phyloP scores from a whole-genome alignment of 192 early-diverging fungal genomes.

The Mortierella hygrophila region DNA sequence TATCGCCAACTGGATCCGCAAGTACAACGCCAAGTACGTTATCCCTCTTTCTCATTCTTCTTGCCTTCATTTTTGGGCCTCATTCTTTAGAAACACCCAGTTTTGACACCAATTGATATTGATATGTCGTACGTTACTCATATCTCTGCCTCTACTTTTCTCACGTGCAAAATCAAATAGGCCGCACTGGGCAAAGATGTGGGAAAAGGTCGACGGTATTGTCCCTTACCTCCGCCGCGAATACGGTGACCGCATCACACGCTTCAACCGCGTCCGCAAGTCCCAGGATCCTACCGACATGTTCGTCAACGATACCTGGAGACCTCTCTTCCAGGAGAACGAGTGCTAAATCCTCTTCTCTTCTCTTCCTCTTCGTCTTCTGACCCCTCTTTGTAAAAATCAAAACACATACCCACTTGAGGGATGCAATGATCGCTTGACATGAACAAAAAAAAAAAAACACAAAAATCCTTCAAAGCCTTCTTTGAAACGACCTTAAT shows the following conservation, averaged over 20 bases:
- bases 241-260: conserved; percentile 16
- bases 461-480: neutral
- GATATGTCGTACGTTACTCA: neutral
- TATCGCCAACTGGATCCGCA: conserved; percentile 17
- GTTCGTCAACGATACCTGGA: conserved; percentile 52
- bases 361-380: neutral
- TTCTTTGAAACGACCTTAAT: neutral
- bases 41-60: neutral
- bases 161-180: neutral
- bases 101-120: no score
- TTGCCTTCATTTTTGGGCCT: neutral
- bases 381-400: neutral
- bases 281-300: conserved; percentile 49
- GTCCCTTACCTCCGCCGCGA: conserved; percentile 11
- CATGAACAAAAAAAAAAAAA: neutral
- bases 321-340: conserved; percentile 12
- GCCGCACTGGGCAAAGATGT: conserved; percentile 50
- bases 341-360: neutral
- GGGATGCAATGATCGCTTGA: neutral
- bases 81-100: no score
- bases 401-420: neutral
- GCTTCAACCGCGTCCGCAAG: conserved; percentile 46
- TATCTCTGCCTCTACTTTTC: neutral
- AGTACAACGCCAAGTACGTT: conserved; percentile 44
- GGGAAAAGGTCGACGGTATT: conserved; percentile 26